phyloP scores from a whole-genome alignment of 2,329 filamentous ascomycete genomes.

The Fusarium secorum region DNA sequence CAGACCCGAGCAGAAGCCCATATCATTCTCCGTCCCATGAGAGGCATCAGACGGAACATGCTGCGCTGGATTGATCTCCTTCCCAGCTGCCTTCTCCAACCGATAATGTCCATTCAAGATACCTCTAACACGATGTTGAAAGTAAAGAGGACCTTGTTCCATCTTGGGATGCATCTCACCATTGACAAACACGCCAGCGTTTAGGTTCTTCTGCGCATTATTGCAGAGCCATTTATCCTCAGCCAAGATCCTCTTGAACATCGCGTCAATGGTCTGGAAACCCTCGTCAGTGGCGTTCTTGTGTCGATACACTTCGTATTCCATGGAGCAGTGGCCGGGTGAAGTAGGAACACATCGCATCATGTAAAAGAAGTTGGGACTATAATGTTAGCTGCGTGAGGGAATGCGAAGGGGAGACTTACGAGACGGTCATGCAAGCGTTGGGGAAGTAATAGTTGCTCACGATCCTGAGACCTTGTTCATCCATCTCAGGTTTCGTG shows the following conservation, averaged over 20 bases:
- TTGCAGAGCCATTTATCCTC: slow-evolving; percentile 20
- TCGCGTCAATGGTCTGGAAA: background rate
- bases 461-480: slow-evolving; percentile 13
- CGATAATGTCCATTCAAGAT: background rate
- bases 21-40: background rate
- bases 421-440: slow-evolving; percentile 27
- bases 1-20: background rate
- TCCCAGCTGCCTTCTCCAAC: background rate
- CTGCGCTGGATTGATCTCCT: background rate
- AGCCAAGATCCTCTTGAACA: slow-evolving; percentile 2
- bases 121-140: background rate
- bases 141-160: background rate
- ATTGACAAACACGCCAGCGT: background rate
- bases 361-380: slow-evolving; percentile 31
- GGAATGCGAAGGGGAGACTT: background rate
- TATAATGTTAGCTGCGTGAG: slow-evolving; percentile 53
- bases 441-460: slow-evolving; percentile 34
- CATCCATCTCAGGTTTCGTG: background rate
- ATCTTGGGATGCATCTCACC: background rate
- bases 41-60: slow-evolving; percentile 14
- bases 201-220: slow-evolving; percentile 2
- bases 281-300: slow-evolving; percentile 6
- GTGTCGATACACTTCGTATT: slow-evolving; percentile 25
- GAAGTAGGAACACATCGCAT: slow-evolving; percentile 5
- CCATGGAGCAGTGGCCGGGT: background rate